A percentile compares a stretch with the other conserved stretches of the same genome.
Evolutionary conservation across 805 yeast species (phyloP).

Genomic region (Starmerella floricola): DNA sequence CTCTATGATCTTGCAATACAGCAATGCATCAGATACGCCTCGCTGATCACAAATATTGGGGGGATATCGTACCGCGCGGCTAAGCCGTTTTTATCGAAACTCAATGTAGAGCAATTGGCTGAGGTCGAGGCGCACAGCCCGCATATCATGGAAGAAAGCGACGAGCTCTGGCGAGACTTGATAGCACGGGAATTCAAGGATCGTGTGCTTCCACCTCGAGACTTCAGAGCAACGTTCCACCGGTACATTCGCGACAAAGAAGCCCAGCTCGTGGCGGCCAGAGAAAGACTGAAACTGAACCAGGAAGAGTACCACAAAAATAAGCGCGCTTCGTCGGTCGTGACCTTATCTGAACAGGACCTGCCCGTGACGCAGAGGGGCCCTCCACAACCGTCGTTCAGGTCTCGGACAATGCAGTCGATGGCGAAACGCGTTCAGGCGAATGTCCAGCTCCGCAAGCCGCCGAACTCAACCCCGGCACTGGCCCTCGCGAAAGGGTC

Average conservation of each 20-base stretch:
- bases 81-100: slow-evolving; percentile 28
- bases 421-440: slow-evolving; percentile 18
- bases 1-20: slow-evolving; percentile 18
- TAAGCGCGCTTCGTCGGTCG: slow-evolving; percentile 22
- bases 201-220: slow-evolving; percentile 24
- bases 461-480: slow-evolving; percentile 2
- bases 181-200: slow-evolving; percentile 28
- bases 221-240: slow-evolving; percentile 25
- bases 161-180: slow-evolving; percentile 28
- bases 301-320: slow-evolving; percentile 24
- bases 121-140: slow-evolving; percentile 26
- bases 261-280: slow-evolving; percentile 36
- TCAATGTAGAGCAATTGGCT: slow-evolving; percentile 29
- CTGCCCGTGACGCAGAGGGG: slow-evolving; percentile 7
- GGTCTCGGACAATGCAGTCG: slow-evolving; percentile 22
- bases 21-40: slow-evolving; percentile 19
- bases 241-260: slow-evolving; percentile 31
- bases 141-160: slow-evolving; percentile 25
- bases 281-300: slow-evolving; percentile 28
- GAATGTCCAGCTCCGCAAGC: slow-evolving; percentile 3
- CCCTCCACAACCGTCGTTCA: slow-evolving; percentile 4
- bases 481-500: neutral
- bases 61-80: slow-evolving; percentile 30
- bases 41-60: slow-evolving; percentile 30
- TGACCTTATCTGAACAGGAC: slow-evolving; percentile 16